Evolutionary conservation across 2,329 filamentous ascomycete species (phyloP).

Genomic region (Davidsoniella eucalypti): DNA sequence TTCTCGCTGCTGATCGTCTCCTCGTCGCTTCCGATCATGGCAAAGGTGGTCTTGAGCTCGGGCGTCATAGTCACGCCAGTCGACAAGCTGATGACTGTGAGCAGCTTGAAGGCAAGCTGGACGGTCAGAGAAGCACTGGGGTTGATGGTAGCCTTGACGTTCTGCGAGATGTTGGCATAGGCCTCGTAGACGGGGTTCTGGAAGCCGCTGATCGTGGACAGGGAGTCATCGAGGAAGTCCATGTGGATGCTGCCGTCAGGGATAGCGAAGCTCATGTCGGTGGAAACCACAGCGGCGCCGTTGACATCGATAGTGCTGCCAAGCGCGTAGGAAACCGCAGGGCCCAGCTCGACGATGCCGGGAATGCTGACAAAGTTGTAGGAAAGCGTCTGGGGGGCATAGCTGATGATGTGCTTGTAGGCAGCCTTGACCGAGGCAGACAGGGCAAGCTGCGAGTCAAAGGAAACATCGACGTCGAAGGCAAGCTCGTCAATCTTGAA

Average conservation of each 20-base stretch:
- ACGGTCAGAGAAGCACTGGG: constrained; percentile 23
- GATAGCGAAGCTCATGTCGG: constrained; percentile 20
- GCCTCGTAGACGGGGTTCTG: constrained; percentile 21
- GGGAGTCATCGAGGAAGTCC: constrained; percentile 20
- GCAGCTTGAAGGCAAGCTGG: constrained; percentile 22
- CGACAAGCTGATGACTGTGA: constrained; percentile 22
- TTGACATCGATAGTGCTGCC: constrained; percentile 22
- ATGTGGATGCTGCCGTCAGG: constrained; percentile 23
- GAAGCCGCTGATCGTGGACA: constrained; percentile 21
- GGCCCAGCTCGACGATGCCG: constrained; percentile 23
- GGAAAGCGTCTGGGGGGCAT: constrained; percentile 21
- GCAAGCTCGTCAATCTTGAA: constrained; percentile 22
- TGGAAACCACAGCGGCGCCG: constrained; percentile 19
- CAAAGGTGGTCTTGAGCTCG: constrained; percentile 23
- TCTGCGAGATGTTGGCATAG: constrained; percentile 20
- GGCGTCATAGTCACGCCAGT: constrained; percentile 23
- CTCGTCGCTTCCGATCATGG: constrained; percentile 3
- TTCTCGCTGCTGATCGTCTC: background rate
- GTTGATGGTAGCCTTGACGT: constrained; percentile 20
- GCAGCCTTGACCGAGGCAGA: constrained; percentile 21
- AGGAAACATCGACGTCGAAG: constrained; percentile 26
- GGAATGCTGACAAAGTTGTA: constrained; percentile 25
- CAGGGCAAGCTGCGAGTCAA: constrained; percentile 23
- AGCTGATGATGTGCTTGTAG: constrained; percentile 21
- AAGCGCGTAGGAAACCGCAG: constrained; percentile 22